A percentile compares a stretch with the other conserved stretches of the same genome.
These are phyloP conservation scores for Mucor indicus DNA, from an alignment of 371 early-diverging fungal species.

Conservation along the genomic window DNA sequence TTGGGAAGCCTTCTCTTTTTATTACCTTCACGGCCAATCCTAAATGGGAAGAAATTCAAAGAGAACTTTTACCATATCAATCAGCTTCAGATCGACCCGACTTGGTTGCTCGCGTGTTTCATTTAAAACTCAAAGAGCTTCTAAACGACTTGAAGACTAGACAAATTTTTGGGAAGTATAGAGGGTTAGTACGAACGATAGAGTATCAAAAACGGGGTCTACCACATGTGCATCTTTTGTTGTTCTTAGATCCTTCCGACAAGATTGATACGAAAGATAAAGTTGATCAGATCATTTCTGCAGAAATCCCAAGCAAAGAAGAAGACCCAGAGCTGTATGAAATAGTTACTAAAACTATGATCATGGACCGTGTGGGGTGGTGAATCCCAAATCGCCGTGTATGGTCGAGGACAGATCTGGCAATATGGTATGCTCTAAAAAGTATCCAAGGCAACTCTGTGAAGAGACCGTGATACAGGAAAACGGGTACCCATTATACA, in stretches of 20 bases:
- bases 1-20: constrained; percentile 30
- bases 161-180: constrained; percentile 6
- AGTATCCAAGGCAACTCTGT: not conserved
- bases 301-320: constrained; percentile 1
- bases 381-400: not conserved
- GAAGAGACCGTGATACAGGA: not conserved
- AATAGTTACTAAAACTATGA: too few relatives aligned
- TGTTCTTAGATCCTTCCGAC: too few relatives aligned
- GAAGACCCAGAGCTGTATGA: not conserved
- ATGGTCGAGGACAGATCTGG: not conserved
- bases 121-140: constrained; percentile 18
- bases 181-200: not conserved
- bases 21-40: constrained; percentile 8
- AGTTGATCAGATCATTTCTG: not conserved
- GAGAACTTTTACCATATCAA: constrained; percentile 1
- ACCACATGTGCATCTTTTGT: not conserved
- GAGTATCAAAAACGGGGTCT: constrained; percentile 7
- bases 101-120: constrained; percentile 20
- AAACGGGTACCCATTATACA: not conserved
- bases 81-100: constrained; percentile 14
- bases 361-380: not conserved
- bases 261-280: too few relatives aligned
- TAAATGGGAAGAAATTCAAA: not conserved
- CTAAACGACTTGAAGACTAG: constrained; percentile 21
- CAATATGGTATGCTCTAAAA: not conserved